Percentiles rank a stretch among this genome's conserved stretches.
Conservation (phyloP, 345 rosid genomes). For the Heritiera fomes region DNA sequence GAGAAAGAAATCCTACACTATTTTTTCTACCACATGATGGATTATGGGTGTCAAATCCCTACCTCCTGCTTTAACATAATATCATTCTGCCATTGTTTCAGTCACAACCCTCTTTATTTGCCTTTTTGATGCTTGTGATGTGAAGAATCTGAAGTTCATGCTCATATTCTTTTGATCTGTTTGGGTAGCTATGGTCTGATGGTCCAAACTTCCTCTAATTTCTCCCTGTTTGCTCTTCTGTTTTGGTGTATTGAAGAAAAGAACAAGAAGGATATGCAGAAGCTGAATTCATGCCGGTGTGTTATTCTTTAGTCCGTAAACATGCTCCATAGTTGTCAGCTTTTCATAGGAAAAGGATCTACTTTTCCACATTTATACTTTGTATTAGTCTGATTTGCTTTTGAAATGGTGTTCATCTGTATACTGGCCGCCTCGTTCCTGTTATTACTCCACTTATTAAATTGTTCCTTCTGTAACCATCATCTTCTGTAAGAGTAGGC, state of each 20-base stretch:
- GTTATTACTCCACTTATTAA: not conserved
- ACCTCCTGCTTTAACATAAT: not conserved
- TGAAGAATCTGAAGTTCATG: not conserved
- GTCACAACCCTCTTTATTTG: not conserved
- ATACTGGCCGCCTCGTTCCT: not conserved
- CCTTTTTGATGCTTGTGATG: not conserved
- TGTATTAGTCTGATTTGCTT: not conserved
- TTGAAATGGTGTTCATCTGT: not conserved
- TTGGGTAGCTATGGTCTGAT: not conserved
- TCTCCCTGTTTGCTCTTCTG: not conserved
- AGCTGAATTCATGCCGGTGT: slow-evolving; percentile 38
- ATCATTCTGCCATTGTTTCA: not conserved
- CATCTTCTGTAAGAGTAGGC: too few relatives aligned
- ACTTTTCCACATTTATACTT: not conserved
- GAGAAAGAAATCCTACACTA: not conserved
- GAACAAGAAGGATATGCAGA: slow-evolving; percentile 32
- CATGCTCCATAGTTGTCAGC: not conserved
- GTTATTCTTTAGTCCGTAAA: slow-evolving; percentile 30
- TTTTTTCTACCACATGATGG: not conserved
- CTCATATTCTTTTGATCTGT: not conserved
- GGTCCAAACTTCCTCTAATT: not conserved
- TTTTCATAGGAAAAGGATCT: not conserved
- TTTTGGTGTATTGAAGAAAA: slow-evolving; percentile 29
- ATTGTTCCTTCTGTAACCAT: not conserved
- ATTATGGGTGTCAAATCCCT: not conserved